Conservation (phyloP, 2,329 filamentous ascomycete species). For the Neopestalotiopsis sp. region DNA sequence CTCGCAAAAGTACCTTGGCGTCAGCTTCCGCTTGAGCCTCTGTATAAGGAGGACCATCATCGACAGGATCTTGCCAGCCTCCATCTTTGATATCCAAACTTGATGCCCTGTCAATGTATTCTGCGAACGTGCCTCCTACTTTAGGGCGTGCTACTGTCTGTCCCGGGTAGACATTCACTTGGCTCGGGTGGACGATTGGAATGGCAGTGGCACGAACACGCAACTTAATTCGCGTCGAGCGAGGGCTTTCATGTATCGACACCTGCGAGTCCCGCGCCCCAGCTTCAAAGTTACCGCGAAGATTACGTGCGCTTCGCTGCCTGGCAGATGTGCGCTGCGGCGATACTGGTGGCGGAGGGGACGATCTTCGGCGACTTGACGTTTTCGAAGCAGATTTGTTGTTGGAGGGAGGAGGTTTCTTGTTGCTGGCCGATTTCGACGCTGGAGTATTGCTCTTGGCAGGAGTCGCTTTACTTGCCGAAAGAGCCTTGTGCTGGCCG, state of each 20-base stretch:
- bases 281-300: conserved; percentile 33
- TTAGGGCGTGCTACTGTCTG: conserved; percentile 47
- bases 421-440: conserved; percentile 29
- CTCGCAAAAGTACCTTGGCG: conserved; percentile 69
- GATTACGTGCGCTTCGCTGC: conserved; percentile 47
- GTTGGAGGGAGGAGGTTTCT: conserved; percentile 25
- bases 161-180: conserved; percentile 52
- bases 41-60: conserved; percentile 63
- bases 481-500: conserved; percentile 33
- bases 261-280: conserved; percentile 26
- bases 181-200: conserved; percentile 64
- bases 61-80: conserved; percentile 55
- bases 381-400: conserved; percentile 30
- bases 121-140: conserved; percentile 59
- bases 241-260: conserved; percentile 27
- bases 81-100: conserved; percentile 62
- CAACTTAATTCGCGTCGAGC: conserved; percentile 50
- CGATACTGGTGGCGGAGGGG: conserved; percentile 43
- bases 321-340: conserved; percentile 44
- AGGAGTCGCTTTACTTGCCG: conserved; percentile 35
- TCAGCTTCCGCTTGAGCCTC: conserved; percentile 70
- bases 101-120: conserved; percentile 59
- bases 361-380: conserved; percentile 39
- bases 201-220: conserved; percentile 53
- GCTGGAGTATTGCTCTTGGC: conserved; percentile 29